Conservation (phyloP, 176 grass and related monocot species). For the Olyra latifolia region DNA sequence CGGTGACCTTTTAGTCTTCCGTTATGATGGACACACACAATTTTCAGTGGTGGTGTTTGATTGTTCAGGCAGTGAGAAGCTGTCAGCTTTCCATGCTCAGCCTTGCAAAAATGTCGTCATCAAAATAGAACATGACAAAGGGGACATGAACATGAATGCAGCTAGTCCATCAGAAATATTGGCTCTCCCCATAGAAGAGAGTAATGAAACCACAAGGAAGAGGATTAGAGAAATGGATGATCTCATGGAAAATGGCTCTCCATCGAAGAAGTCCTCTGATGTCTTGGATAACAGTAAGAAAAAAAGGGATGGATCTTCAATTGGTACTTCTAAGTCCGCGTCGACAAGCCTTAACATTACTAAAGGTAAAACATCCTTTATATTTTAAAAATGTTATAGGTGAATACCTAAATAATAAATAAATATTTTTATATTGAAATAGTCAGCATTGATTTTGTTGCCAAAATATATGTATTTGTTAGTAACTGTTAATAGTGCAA, state of each 20-base stretch:
- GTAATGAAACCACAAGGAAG: constrained; percentile 19
- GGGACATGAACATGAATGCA: not conserved
- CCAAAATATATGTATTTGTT: not conserved
- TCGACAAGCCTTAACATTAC: constrained; percentile 1
- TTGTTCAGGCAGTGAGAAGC: constrained; percentile 48
- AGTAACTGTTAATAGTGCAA: not conserved
- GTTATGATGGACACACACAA: constrained; percentile 39
- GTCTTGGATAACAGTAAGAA: constrained; percentile 12
- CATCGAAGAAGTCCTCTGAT: constrained; percentile 12
- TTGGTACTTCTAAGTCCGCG: constrained; percentile 23
- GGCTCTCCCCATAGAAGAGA: not conserved
- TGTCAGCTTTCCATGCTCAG: constrained; percentile 33
- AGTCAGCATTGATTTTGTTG: not conserved
- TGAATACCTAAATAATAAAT: constrained; percentile 1
- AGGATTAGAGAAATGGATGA: constrained; percentile 9
- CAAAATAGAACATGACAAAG: constrained; percentile 29
- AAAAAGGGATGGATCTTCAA: not conserved
- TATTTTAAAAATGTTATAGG: not conserved
- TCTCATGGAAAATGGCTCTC: not conserved
- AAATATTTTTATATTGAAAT: constrained; percentile 18
- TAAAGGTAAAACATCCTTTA: constrained; percentile 27
- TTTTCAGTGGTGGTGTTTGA: constrained; percentile 74
- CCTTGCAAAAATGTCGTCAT: not conserved
- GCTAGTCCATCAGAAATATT: constrained; percentile 12
- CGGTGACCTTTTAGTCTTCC: constrained; percentile 70